These are phyloP conservation scores for Gautieria morchelliformis DNA, from an alignment of 768 basidiomycete genomes.

Conservation along the genomic window DNA sequence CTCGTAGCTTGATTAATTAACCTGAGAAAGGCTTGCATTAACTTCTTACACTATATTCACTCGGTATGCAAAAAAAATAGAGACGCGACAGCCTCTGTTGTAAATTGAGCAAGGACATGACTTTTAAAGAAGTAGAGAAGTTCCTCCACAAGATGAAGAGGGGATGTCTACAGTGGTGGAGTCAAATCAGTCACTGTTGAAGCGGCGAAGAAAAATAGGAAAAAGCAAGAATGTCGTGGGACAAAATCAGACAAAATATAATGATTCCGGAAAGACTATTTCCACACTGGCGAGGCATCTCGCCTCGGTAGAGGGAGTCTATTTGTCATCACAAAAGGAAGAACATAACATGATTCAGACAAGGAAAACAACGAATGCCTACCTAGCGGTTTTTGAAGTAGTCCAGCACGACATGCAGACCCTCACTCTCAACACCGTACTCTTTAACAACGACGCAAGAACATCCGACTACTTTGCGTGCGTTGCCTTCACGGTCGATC, in stretches of 20 bases:
- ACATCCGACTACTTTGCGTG: constrained; percentile 90
- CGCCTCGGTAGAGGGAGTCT: constrained; percentile 89
- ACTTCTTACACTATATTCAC: too few relatives aligned
- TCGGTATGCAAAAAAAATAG: too few relatives aligned
- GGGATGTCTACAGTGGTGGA: too few relatives aligned
- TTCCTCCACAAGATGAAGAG: too few relatives aligned
- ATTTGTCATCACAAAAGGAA: constrained; percentile 57
- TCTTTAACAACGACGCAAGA: constrained; percentile 97
- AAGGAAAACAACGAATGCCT: constrained; percentile 22
- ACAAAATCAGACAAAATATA: constrained; percentile 57
- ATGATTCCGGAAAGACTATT: constrained; percentile 82
- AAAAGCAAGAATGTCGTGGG: too few relatives aligned
- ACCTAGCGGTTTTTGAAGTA: constrained; percentile 92
- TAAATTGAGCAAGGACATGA: too few relatives aligned
- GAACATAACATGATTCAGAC: not conserved
- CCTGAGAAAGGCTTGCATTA: too few relatives aligned
- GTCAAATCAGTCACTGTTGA: too few relatives aligned
- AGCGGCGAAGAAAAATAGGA: too few relatives aligned
- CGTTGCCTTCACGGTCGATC: constrained; percentile 98
- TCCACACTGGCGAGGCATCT: constrained; percentile 49
- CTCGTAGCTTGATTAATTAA: too few relatives aligned
- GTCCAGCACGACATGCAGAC: constrained; percentile 85
- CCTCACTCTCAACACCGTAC: constrained; percentile 92
- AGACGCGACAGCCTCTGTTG: too few relatives aligned
- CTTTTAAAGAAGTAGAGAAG: too few relatives aligned